A percentile compares a stretch with the other conserved stretches of the same genome.
These are phyloP conservation scores for Neophaeococcomyces aloes DNA, from an alignment of 2,329 filamentous ascomycete species.

Conservation along the genomic window DNA sequence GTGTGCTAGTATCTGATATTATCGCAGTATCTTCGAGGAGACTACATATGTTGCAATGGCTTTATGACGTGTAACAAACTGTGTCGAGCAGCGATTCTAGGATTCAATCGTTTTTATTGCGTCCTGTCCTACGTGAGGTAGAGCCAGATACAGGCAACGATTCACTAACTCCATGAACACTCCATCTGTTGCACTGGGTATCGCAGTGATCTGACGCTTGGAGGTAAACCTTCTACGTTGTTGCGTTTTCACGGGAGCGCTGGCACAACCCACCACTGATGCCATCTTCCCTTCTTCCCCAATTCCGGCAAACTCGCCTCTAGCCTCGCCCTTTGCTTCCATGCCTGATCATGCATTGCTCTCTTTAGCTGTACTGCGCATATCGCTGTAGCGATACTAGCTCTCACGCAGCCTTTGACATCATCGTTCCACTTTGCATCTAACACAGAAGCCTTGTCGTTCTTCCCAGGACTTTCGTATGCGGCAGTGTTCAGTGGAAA, in stretches of 20 bases:
- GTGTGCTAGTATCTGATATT: too few species aligned
- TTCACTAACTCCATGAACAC: too few species aligned
- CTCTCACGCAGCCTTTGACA: constrained; percentile 52
- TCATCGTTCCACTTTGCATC: constrained; percentile 53
- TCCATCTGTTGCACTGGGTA: too few species aligned
- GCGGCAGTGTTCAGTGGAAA: constrained; percentile 16
- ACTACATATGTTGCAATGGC: too few species aligned
- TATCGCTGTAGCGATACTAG: constrained; percentile 61
- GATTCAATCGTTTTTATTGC: too few species aligned
- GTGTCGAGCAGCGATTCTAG: too few species aligned
- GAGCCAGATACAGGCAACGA: too few species aligned
- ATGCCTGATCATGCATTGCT: constrained; percentile 33
- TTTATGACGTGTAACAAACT: too few species aligned
- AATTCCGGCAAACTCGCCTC: constrained; percentile 13
- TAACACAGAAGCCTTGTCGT: constrained; percentile 35
- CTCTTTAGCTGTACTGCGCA: constrained; percentile 41
- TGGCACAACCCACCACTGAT: constrained; percentile 9
- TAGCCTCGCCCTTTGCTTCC: constrained; percentile 14
- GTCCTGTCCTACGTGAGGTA: too few species aligned
- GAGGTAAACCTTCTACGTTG: not conserved
- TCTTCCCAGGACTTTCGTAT: constrained; percentile 30
- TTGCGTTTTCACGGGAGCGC: not conserved
- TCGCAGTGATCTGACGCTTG: too few species aligned
- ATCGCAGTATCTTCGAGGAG: too few species aligned
- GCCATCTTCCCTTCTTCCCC: constrained; percentile 3